These are phyloP conservation scores for Cyathus striatus DNA, from an alignment of 768 basidiomycete genomes.

Conservation along the genomic window DNA sequence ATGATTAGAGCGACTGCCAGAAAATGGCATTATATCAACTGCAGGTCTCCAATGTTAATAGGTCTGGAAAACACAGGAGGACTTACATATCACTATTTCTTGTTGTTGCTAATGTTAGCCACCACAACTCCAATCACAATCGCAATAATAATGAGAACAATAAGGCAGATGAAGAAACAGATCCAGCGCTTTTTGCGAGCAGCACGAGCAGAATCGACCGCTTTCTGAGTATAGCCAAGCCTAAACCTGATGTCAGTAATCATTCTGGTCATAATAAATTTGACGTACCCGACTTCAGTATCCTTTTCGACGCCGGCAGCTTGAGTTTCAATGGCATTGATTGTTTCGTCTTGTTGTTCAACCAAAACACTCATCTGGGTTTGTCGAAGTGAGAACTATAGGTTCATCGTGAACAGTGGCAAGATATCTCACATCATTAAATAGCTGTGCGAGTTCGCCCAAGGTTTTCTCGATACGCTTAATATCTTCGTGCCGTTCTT, in stretches of 20 bases:
- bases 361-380: slow-evolving; percentile 97
- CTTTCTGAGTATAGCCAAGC: slow-evolving; percentile 78
- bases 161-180: slow-evolving; percentile 74
- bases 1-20: too few species aligned
- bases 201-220: slow-evolving; percentile 78
- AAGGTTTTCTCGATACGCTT: slow-evolving; percentile 92
- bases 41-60: too few species aligned
- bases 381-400: slow-evolving; percentile 3
- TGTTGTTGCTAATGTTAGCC: slow-evolving; percentile 35
- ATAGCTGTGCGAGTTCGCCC: slow-evolving; percentile 89
- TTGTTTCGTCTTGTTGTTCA: slow-evolving; percentile 89
- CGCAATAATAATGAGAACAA: slow-evolving; percentile 63
- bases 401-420: neutral
- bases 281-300: slow-evolving; percentile 73
- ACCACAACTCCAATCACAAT: slow-evolving; percentile 58
- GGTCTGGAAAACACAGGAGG: neutral
- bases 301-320: slow-evolving; percentile 76
- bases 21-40: too few species aligned
- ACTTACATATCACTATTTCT: slow-evolving; percentile 19
- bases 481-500: slow-evolving; percentile 94
- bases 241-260: slow-evolving; percentile 30
- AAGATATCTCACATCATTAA: slow-evolving; percentile 78
- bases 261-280: neutral
- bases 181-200: slow-evolving; percentile 98
- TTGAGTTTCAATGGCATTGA: slow-evolving; percentile 76